phyloP scores from a whole-genome alignment of 148 eudicot species.

The Arctostaphylos glauca region DNA sequence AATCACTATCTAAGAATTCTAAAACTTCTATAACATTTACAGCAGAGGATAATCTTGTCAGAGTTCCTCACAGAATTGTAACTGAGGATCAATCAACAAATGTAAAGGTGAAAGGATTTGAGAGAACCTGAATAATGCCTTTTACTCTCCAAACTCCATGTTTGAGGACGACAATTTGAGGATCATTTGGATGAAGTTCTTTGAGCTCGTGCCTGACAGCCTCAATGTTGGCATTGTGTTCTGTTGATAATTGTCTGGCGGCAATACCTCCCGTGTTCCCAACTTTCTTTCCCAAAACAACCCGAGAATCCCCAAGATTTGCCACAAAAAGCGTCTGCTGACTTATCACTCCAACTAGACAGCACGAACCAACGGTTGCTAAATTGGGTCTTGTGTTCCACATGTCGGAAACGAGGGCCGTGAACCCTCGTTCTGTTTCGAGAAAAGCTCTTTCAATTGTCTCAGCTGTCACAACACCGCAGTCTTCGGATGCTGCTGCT shows the following conservation, averaged over 20 bases:
- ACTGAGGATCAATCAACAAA: neutral
- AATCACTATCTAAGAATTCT: neutral
- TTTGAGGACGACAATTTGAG: slow-evolving; percentile 61
- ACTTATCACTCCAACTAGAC: slow-evolving; percentile 61
- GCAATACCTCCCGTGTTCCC: slow-evolving; percentile 44
- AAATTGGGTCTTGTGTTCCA: slow-evolving; percentile 52
- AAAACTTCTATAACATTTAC: neutral
- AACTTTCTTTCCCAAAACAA: slow-evolving; percentile 62
- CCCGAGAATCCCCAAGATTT: slow-evolving; percentile 73
- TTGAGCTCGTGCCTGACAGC: slow-evolving; percentile 48
- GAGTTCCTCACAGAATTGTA: neutral
- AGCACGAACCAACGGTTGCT: slow-evolving; percentile 68
- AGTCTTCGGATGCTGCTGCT: slow-evolving; percentile 41
- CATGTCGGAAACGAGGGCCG: slow-evolving; percentile 42
- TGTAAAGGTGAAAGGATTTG: neutral
- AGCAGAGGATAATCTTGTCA: neutral
- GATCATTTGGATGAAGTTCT: slow-evolving; percentile 59
- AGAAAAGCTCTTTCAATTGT: slow-evolving; percentile 58
- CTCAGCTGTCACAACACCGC: slow-evolving; percentile 55
- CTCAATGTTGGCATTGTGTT: slow-evolving; percentile 68
- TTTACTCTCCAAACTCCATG: slow-evolving; percentile 81
- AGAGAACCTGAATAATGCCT: slow-evolving; percentile 72
- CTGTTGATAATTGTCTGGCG: slow-evolving; percentile 61
- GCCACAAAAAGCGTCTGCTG: slow-evolving; percentile 63
- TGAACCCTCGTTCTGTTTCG: slow-evolving; percentile 63